phyloP scores from a whole-genome alignment of 805 yeast genomes.

The Torulaspora indica region DNA sequence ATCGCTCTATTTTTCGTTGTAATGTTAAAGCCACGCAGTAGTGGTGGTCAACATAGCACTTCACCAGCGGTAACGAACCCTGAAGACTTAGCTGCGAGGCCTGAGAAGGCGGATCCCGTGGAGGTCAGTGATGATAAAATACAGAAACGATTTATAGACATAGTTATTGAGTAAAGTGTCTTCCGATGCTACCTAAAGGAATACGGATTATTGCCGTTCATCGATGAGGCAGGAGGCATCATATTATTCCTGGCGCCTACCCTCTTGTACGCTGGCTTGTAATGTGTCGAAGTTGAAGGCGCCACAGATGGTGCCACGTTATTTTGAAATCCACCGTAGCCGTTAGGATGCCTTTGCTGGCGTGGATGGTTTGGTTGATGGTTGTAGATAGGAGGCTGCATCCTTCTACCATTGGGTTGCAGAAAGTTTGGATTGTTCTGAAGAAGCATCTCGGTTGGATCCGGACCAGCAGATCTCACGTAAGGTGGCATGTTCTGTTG shows the following conservation, averaged over 20 bases:
- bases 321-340: constrained; percentile 7
- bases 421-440: constrained; percentile 48
- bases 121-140: constrained; percentile 8
- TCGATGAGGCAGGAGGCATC: constrained; percentile 42
- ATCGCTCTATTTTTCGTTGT: constrained; percentile 66
- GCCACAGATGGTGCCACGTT: not conserved
- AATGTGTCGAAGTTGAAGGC: constrained; percentile 18
- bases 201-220: constrained; percentile 44
- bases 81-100: not conserved
- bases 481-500: constrained; percentile 20
- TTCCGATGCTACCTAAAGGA: constrained; percentile 33
- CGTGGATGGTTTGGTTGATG: constrained; percentile 7
- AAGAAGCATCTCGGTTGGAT: constrained; percentile 42
- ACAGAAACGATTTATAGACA: constrained; percentile 4
- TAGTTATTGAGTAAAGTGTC: constrained; percentile 1
- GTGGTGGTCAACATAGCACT: constrained; percentile 2
- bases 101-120: not conserved
- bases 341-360: constrained; percentile 5
- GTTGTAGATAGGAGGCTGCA: constrained; percentile 6
- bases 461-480: constrained; percentile 20
- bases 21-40: constrained; percentile 54
- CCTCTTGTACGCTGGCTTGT: constrained; percentile 40
- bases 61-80: not conserved
- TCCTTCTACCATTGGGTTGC: constrained; percentile 8
- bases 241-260: constrained; percentile 34